phyloP scores from a whole-genome alignment of 2,329 filamentous ascomycete species.

The Cordyceps javanica region DNA sequence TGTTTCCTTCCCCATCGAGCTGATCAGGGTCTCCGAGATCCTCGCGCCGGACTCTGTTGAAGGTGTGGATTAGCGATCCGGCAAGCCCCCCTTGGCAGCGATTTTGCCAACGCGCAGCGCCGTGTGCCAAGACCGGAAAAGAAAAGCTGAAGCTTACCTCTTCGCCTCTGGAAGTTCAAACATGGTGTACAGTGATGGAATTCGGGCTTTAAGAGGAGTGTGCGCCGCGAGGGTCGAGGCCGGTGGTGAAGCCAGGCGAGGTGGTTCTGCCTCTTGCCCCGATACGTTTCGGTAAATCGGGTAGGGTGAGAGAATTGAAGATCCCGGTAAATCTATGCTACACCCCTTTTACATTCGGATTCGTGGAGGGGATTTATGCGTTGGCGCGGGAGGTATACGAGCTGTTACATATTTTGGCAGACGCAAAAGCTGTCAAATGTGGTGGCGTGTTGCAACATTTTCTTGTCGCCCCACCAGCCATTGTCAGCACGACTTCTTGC shows the following conservation, averaged over 20 bases:
- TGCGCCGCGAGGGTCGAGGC: not conserved
- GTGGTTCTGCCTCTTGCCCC: not conserved
- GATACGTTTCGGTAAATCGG: no score
- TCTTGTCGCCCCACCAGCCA: no score
- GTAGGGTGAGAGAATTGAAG: no score
- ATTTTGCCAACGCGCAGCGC: not conserved
- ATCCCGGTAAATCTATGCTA: no score
- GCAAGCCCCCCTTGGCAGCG: not conserved
- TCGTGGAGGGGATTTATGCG: no score
- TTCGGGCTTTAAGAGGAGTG: not conserved
- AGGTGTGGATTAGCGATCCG: not conserved
- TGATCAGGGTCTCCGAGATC: conserved; percentile 40
- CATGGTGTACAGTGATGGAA: conserved; percentile 27
- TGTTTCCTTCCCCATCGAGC: conserved; percentile 21
- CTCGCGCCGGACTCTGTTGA: conserved; percentile 46
- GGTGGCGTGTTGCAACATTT: no score
- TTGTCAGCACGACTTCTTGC: no score
- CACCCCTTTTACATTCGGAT: no score
- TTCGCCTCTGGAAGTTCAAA: conserved; percentile 48
- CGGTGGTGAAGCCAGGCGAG: not conserved
- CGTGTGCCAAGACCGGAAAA: not conserved
- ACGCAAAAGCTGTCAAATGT: no score
- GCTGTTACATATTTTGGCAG: no score
- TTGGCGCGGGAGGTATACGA: no score
- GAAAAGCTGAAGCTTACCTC: conserved; percentile 30